Base-by-base conservation (phyloP, 345 rosid species). In the Isatis tinctoria region DNA sequence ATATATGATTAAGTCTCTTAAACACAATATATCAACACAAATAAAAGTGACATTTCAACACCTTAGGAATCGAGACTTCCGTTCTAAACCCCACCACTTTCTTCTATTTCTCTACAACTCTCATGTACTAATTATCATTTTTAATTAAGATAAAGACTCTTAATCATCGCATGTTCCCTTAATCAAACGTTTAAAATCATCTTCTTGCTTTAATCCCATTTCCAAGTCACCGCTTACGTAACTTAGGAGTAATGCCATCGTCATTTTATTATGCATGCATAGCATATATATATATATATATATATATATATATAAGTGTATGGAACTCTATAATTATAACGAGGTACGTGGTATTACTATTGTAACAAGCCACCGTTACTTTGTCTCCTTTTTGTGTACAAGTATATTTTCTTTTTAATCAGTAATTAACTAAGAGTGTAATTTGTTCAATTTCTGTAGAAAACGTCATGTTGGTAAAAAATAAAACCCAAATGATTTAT, bases 211-310 rank as follows among this genome's bases (percentile, higher is more conserved):
- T 61, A 61, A 17, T 75, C 58, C 51, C 58, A 69, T 69, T 69
- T 61, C 17, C 63, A 75, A 75, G 79, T 43, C 62, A 75, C 49
- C 65, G 12, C 65, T 75, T 75, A 63, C 79, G 79, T 75, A 75
- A 61, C 79, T 61, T 75, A 6, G 27, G 74, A 69, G 79, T 61
- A 75, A 75, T 75, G 79, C 69, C 61, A 41, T 61, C 65, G 79
- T 75, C 74, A 75, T 60, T 69, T 69, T 47, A 28, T 17, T 40
- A 52, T 73, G 63, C 56, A 72, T 72, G 60, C 62, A 28, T n/a
- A n/a, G n/a, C n/a, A n/a, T n/a, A n/a, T n/a, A n/a, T n/a, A n/a
- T 61, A 36, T 41, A 62, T n/a, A 35, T 18, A 39, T 17, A 17
- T n/a, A 0, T 64, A 2, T 33, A 4, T 72, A 32, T 32, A 32